Percentiles rank a stretch among this genome's conserved stretches.
Evolutionary conservation across 2,329 filamentous ascomycete genomes (phyloP).

Genomic region (Exophiala oligosperma): DNA sequence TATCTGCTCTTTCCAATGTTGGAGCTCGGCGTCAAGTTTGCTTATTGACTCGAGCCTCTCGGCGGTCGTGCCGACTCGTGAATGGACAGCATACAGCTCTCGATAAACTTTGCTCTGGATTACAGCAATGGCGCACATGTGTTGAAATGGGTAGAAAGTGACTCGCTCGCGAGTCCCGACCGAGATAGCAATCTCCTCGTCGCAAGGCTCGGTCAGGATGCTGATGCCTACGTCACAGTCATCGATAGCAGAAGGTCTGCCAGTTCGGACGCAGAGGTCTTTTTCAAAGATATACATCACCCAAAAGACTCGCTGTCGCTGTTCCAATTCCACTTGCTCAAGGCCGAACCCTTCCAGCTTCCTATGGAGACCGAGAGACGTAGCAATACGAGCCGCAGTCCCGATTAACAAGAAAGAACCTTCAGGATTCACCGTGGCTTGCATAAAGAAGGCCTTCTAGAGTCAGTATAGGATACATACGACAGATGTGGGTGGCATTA

Average conservation of each 20-base stretch:
- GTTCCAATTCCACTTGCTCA: conserved; percentile 7
- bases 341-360: conserved; percentile 16
- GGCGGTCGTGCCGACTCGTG: conserved; percentile 6
- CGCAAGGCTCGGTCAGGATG: background rate
- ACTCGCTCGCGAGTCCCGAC: background rate
- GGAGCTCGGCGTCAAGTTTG: conserved; percentile 17
- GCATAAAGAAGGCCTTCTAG: conserved; percentile 9
- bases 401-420: conserved; percentile 8
- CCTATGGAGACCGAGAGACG: conserved; percentile 11
- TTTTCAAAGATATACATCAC: conserved; percentile 16
- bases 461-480: background rate
- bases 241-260: conserved; percentile 15
- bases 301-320: conserved; percentile 20
- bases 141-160: conserved; percentile 12
- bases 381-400: conserved; percentile 6
- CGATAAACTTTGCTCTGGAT: conserved; percentile 12
- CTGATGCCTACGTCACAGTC: conserved; percentile 11
- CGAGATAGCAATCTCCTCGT: conserved; percentile 6
- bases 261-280: conserved; percentile 10
- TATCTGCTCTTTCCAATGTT: conserved; percentile 16
- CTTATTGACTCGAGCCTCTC: conserved; percentile 14
- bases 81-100: conserved; percentile 7
- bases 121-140: conserved; percentile 9
- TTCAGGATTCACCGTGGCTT: conserved; percentile 9
- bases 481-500: background rate